Conservation (phyloP, 768 basidiomycete genomes). For the Tulasnella sp. region DNA sequence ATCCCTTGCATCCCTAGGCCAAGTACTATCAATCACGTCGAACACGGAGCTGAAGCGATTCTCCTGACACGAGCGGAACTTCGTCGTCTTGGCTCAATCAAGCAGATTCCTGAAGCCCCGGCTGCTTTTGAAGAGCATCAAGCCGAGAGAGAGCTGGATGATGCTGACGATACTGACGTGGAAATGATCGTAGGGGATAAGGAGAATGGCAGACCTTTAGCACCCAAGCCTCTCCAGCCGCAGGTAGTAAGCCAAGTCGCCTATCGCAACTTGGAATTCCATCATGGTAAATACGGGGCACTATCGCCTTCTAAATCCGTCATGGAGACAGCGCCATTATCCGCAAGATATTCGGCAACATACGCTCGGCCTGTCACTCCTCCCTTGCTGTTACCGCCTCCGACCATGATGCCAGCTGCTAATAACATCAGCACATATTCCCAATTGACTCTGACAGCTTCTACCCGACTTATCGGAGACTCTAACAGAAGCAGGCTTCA, state of each 20-base stretch:
- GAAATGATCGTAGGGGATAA: background rate
- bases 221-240: background rate
- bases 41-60: background rate
- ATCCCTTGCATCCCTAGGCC: background rate
- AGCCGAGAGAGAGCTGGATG: background rate
- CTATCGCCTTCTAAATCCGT: too few relatives aligned
- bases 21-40: background rate
- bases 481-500: background rate
- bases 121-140: background rate
- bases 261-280: too few relatives aligned
- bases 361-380: too few relatives aligned
- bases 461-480: background rate
- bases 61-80: too few relatives aligned
- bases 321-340: too few relatives aligned
- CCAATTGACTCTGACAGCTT: background rate
- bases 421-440: background rate
- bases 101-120: too few relatives aligned
- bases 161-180: background rate
- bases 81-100: too few relatives aligned
- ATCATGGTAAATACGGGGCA: too few relatives aligned
- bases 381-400: too few relatives aligned
- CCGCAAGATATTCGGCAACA: too few relatives aligned
- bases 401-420: too few relatives aligned
- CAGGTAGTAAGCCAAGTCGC: background rate
- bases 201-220: too few relatives aligned